Evolutionary conservation across 2,329 filamentous ascomycete genomes (phyloP).

Genomic region (Diatrype stigma): DNA sequence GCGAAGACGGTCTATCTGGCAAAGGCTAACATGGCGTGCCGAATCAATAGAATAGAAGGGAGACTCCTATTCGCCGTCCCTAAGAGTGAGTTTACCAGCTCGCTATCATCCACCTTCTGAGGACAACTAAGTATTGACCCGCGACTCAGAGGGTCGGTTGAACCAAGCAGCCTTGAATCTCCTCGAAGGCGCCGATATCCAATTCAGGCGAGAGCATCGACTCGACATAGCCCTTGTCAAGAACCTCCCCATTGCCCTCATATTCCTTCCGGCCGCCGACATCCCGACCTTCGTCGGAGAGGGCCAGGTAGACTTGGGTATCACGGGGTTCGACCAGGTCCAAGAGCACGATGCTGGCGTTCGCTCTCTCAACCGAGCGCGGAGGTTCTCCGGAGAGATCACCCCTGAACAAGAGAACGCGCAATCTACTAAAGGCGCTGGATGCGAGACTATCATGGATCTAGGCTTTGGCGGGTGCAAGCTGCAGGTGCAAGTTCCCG

Average conservation of each 20-base stretch:
- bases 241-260: constrained; percentile 89
- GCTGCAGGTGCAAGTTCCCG: constrained; percentile 94
- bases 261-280: constrained; percentile 95
- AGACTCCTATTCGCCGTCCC: constrained; percentile 95
- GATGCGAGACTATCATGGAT: constrained; percentile 83
- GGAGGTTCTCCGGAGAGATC: constrained; percentile 43
- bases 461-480: constrained; percentile 88
- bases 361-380: constrained; percentile 42
- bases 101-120: not conserved
- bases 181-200: constrained; percentile 88
- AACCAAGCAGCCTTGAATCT: constrained; percentile 86
- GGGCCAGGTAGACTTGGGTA: constrained; percentile 87
- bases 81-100: constrained; percentile 67
- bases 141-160: constrained; percentile 75
- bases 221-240: constrained; percentile 97
- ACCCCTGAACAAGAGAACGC: constrained; percentile 38
- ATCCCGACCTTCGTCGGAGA: constrained; percentile 97
- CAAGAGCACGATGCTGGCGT: constrained; percentile 77
- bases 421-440: constrained; percentile 44
- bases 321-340: constrained; percentile 90
- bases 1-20: not conserved
- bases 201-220: constrained; percentile 91
- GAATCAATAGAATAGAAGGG: constrained; percentile 69
- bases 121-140: constrained; percentile 17
- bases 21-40: constrained; percentile 31